Conservation (phyloP, 1,284 basidiomycete genomes). For the Flammula alnicola region DNA sequence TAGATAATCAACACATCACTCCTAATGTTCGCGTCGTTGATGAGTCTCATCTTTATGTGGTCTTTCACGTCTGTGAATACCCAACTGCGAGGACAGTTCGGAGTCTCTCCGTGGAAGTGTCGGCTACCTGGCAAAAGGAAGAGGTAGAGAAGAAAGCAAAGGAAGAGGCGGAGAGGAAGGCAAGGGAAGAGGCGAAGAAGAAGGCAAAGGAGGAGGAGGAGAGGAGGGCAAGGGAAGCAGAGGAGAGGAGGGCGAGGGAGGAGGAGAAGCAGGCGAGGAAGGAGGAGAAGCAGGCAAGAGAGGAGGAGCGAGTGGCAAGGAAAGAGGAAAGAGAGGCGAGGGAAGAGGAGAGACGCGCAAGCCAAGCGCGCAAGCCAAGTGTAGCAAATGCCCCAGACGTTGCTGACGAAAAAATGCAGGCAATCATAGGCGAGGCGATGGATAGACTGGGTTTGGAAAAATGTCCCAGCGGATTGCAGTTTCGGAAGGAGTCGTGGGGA, state of each 20-base stretch:
- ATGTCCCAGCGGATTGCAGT: background rate
- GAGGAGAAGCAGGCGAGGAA: background rate
- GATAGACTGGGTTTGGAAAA: background rate
- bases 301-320: background rate
- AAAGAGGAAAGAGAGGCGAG: background rate
- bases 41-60: background rate
- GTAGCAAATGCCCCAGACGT: background rate
- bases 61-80: slow-evolving; percentile 2
- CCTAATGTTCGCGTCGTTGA: slow-evolving; percentile 3
- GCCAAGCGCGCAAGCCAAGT: background rate
- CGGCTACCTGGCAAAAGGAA: slow-evolving; percentile 7
- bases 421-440: background rate
- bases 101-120: background rate
- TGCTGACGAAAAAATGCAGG: background rate
- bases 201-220: background rate
- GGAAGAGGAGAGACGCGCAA: background rate
- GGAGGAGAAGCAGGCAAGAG: background rate
- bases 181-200: background rate
- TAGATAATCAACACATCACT: slow-evolving; percentile 2
- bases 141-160: slow-evolving; percentile 6
- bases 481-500: background rate
- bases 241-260: background rate
- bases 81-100: background rate
- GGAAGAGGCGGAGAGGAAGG: background rate
- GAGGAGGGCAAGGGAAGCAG: background rate